phyloP scores from a whole-genome alignment of 2,329 filamentous ascomycete species.

The Xylaria multiplex region DNA sequence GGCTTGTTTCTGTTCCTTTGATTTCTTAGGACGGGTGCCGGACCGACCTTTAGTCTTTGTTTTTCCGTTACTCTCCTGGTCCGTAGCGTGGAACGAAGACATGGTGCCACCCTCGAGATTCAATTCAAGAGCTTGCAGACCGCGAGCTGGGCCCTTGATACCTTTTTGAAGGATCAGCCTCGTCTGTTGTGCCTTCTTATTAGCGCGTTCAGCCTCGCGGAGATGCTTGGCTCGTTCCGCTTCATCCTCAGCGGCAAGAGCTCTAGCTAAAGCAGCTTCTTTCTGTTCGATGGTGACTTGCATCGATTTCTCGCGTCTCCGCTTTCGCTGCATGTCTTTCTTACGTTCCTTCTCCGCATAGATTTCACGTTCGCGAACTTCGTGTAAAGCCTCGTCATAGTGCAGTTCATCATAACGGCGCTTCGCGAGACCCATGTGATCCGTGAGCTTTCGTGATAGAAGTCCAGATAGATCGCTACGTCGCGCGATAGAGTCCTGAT shows the following conservation, averaged over 20 bases:
- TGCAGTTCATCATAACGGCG: constrained; percentile 80
- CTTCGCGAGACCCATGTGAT: constrained; percentile 76
- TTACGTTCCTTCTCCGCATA: constrained; percentile 98
- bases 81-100: constrained; percentile 81
- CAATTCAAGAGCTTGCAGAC: constrained; percentile 75
- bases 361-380: constrained; percentile 90
- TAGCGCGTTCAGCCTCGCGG: constrained; percentile 86
- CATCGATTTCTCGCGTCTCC: constrained; percentile 94
- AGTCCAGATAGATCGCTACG: constrained; percentile 67
- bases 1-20: constrained; percentile 85
- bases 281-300: constrained; percentile 92
- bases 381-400: constrained; percentile 81
- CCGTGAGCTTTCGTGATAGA: constrained; percentile 70
- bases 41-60: constrained; percentile 63
- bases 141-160: constrained; percentile 78
- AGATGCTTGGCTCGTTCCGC: constrained; percentile 82
- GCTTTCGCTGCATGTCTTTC: constrained; percentile 99
- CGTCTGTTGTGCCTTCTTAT: constrained; percentile 92
- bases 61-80: constrained; percentile 61
- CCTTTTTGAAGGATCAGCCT: constrained; percentile 88
- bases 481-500: constrained; percentile 70
- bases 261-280: constrained; percentile 81
- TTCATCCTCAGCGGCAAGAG: constrained; percentile 82
- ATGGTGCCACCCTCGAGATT: constrained; percentile 87
- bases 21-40: constrained; percentile 84